phyloP scores from a whole-genome alignment of 768 basidiomycete genomes.

The Termitomyces sp. region DNA sequence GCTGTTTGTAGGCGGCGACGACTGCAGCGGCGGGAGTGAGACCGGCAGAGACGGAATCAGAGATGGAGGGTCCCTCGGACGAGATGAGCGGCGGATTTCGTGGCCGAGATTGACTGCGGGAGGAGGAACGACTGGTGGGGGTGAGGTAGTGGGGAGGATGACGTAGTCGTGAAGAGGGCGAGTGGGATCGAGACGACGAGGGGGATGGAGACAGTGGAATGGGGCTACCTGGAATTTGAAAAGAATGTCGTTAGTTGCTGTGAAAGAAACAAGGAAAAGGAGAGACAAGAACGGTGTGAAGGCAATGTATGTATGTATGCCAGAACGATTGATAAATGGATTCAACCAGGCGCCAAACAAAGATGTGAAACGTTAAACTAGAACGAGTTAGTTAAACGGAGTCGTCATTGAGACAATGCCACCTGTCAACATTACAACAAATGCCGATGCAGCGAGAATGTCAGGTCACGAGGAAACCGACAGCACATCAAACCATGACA shows the following conservation, averaged over 20 bases:
- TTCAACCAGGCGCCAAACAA: no score
- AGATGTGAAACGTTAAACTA: no score
- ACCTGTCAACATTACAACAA: no score
- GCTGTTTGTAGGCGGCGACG: conserved; percentile 46
- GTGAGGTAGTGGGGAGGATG: neutral
- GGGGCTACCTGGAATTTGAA: neutral
- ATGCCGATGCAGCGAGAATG: no score
- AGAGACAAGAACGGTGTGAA: no score
- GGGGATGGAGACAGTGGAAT: neutral
- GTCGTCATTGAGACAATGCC: no score
- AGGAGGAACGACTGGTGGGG: no score
- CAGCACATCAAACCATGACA: no score
- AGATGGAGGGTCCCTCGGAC: neutral
- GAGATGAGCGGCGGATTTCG: neutral
- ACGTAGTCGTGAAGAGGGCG: neutral
- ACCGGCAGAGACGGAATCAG: neutral
- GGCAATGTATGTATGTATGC: no score
- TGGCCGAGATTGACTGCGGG: neutral
- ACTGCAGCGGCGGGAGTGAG: conserved; percentile 46
- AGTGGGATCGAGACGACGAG: neutral
- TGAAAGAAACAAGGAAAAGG: neutral
- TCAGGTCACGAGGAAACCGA: no score
- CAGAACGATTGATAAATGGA: no score
- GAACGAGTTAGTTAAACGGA: no score
- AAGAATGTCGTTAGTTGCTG: neutral